Evolutionary conservation across 257 asterid species (phyloP).

Genomic region (Ocimum tenuiflorum): DNA sequence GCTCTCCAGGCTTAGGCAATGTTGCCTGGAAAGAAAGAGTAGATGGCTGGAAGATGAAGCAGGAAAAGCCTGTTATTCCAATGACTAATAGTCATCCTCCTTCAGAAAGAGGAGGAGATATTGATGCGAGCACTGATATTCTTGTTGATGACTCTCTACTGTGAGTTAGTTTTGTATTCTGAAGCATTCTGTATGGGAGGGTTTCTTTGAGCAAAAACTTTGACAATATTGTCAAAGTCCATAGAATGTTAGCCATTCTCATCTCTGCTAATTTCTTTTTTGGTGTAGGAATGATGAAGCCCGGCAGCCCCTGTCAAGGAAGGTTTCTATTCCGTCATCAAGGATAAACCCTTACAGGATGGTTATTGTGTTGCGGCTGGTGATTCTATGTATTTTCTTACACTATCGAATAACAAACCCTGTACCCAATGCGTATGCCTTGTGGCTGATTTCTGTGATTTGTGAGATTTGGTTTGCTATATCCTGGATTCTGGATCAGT

Average conservation of each 20-base stretch:
- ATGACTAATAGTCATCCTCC: conserved; percentile 84
- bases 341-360: conserved; percentile 96
- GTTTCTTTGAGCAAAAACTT: conserved; percentile 1
- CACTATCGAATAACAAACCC: conserved; percentile 94
- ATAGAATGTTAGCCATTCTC: neutral
- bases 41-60: conserved; percentile 99
- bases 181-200: neutral
- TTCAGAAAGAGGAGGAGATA: conserved; percentile 93
- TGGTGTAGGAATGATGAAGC: conserved; percentile 93
- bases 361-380: conserved; percentile 89
- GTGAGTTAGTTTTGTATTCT: conserved; percentile 44
- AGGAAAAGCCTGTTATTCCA: conserved; percentile 75
- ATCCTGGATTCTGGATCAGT: conserved; percentile 99
- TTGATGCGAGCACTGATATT: conserved; percentile 83
- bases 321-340: conserved; percentile 92
- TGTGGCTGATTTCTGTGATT: conserved; percentile 91
- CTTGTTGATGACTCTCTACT: conserved; percentile 77
- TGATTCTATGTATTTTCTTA: conserved; percentile 71
- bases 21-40: conserved; percentile 99
- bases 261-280: neutral
- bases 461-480: conserved; percentile 99
- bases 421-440: conserved; percentile 76
- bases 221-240: conserved; percentile 5
- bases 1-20: conserved; percentile 88
- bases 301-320: conserved; percentile 96